Evolutionary conservation across 495 filamentous ascomycete species (phyloP), one percentile per base, ranked within the genome.

Genomic region (Halenospora varia): DNA sequence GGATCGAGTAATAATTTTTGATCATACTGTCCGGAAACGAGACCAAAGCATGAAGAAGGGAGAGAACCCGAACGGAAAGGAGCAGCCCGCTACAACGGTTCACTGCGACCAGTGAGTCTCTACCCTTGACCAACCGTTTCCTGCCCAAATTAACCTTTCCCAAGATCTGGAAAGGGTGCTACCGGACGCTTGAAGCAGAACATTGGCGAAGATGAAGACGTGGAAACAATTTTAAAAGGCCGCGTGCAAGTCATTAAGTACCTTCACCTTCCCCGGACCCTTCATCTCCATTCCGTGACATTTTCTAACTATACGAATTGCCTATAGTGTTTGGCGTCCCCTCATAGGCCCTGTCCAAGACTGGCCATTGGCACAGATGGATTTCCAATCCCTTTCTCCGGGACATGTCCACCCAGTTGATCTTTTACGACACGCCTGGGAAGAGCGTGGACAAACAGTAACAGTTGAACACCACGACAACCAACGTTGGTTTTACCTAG

Each of bases 311-410:
- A n/a, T n/a, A n/a, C n/a, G n/a, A n/a, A n/a, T n/a, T n/a, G n/a
- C n/a, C n/a, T 24, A 15, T 15, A 64, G 58, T 22, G 53, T 64
- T 11, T 64, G 61, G 61, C 42, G 59, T 2, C 61, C 59, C 0
- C 47, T 64, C 2, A 53, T 46, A 19, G 58, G 48, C 4, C 57
- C 59, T 2, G 61, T 63, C 10, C 6, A 20, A 13, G 59, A 62
- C 20, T 64, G 61, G 61, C 61, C 61, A 1, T 49, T 64, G 26
- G 61, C 59, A 17, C 24, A 19, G 10, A 62, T 64, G 52, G 59
- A 61, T 26, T 64, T 51, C 44, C 53, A 53, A 10, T 47, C 18
- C 15, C 41, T 15, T 13, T 48, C 4, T 57, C 51, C 19, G 51
- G n/a, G n/a, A n/a, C n/a, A 61, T 26, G 53, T 61, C 15, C 39